phyloP scores from a whole-genome alignment of 2,329 filamentous ascomycete species.

The Clonostachys solani region DNA sequence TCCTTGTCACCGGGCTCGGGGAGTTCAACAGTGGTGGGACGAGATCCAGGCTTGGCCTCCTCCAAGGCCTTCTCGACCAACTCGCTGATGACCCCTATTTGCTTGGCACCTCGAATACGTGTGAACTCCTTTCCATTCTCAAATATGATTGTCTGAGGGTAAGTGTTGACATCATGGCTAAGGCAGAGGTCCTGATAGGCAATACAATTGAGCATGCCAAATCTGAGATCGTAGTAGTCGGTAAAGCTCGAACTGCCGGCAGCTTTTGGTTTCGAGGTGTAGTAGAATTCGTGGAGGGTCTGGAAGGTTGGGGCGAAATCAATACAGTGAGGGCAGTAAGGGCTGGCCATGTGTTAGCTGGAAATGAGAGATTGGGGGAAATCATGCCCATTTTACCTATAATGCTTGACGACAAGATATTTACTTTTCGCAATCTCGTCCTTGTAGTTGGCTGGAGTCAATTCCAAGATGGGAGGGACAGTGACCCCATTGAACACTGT shows the following conservation, averaged over 20 bases:
- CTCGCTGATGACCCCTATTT: constrained; percentile 60
- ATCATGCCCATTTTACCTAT: constrained; percentile 46
- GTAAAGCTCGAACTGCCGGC: constrained; percentile 60
- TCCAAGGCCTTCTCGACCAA: constrained; percentile 77
- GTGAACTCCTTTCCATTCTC: constrained; percentile 70
- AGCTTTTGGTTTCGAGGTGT: constrained; percentile 71
- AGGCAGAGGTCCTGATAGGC: constrained; percentile 76
- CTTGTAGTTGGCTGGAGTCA: constrained; percentile 54
- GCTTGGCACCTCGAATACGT: constrained; percentile 61
- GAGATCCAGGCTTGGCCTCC: constrained; percentile 72
- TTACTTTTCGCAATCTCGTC: constrained; percentile 48
- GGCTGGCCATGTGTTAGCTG: constrained; percentile 33
- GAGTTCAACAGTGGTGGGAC: constrained; percentile 63
- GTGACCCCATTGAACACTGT: constrained; percentile 64
- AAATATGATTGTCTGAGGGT: constrained; percentile 75
- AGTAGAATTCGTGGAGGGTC: constrained; percentile 91
- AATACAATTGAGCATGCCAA: constrained; percentile 81
- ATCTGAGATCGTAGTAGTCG: constrained; percentile 83
- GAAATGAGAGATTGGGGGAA: constrained; percentile 1
- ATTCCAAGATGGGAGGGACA: constrained; percentile 61
- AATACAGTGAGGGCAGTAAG: constrained; percentile 69
- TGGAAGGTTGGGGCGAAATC: constrained; percentile 81
- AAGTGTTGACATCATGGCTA: constrained; percentile 62
- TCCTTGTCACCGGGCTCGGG: constrained; percentile 66
- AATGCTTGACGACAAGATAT: constrained; percentile 58